Base-by-base conservation (phyloP, 148 eudicot species). In the Tetragonia tetragonoides region DNA sequence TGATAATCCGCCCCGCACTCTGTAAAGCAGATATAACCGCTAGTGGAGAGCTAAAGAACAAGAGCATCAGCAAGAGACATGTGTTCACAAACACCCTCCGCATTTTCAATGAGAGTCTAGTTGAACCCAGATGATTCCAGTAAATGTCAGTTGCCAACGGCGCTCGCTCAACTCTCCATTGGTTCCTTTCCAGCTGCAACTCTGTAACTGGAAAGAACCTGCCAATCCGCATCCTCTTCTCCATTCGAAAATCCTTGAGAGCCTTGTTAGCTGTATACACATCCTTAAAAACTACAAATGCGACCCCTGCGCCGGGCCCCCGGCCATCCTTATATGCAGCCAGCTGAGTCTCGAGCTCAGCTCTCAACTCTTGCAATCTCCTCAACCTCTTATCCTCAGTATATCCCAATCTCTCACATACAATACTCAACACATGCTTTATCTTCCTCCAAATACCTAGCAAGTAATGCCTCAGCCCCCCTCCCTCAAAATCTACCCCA, bases 131-230 rank as follows among this genome's bases (percentile, higher is more conserved):
- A 81, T 95, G 96, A 66, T 89, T 93, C 97, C 99, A 95, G 82
- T 95, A 95, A 63, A 95, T 90, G 67, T 95, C 99, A 65, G 93
- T 89, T 1, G 99, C 99, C 63, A 95, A 80, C 1, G 99, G 99
- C 3, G 99, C 99, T 79, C 91, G 87, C 82, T 95, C 97, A 53
- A 95, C 97, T 74, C 89, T 95, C 99, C 99, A 95, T 18, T 91
- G 95, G 75, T 93, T 95, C 81, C 97, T 89, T 77, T 91, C 94
- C 28, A 95, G 82, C 75, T 95, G 94, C 90, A 95, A 80, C 87
- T 95, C 99, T 68, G 82, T 85, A 42, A 95, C 70, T 0, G 99
- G 91, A 61, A 95, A 95, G 84, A 95, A 95, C 82, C 89, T 90
- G 2, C 99, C 97, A 72, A 86, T 76, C 40, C 97, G 86, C 84